Evolutionary conservation across 257 asterid species (phyloP).

Genomic region (Plectranthus barbatus): DNA sequence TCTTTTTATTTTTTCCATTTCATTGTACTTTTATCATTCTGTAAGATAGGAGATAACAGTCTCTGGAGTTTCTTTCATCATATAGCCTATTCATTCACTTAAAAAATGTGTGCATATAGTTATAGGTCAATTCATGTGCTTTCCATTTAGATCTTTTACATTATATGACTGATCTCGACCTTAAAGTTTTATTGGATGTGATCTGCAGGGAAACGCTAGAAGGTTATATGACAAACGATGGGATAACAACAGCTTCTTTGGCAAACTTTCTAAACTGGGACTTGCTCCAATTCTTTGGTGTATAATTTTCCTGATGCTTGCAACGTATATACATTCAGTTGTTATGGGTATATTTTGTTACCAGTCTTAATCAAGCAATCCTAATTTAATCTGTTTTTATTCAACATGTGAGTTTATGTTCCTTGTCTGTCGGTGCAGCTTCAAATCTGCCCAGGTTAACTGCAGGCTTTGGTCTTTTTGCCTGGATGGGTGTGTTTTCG

Average conservation of each 20-base stretch:
- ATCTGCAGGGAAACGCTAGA: slow-evolving; percentile 86
- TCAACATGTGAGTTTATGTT: background rate
- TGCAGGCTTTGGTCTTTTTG: slow-evolving; percentile 74
- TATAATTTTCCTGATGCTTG: slow-evolving; percentile 58
- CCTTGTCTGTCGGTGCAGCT: slow-evolving; percentile 42
- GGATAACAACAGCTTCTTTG: slow-evolving; percentile 63
- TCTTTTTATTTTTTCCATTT: too few relatives aligned
- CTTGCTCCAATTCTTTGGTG: slow-evolving; percentile 95
- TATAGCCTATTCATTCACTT: too few relatives aligned
- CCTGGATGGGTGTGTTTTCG: slow-evolving; percentile 87
- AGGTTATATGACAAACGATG: slow-evolving; percentile 69
- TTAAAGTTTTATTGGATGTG: slow-evolving; percentile 15
- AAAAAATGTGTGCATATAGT: too few relatives aligned
- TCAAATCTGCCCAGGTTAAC: slow-evolving; percentile 78
- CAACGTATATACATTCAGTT: slow-evolving; percentile 65
- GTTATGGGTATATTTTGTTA: slow-evolving; percentile 52
- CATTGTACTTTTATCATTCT: too few relatives aligned
- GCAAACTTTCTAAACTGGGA: slow-evolving; percentile 79
- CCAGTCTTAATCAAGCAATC: background rate
- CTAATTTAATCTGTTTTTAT: background rate
- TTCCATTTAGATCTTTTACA: background rate
- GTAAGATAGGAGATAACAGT: too few relatives aligned
- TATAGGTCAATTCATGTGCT: too few relatives aligned
- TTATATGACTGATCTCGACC: background rate
- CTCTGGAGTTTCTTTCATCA: too few relatives aligned